Percentiles rank a stretch among this genome's conserved stretches.
Conservation (phyloP, 371 early-diverging fungal species). For the Syncephalastrum racemosum region DNA sequence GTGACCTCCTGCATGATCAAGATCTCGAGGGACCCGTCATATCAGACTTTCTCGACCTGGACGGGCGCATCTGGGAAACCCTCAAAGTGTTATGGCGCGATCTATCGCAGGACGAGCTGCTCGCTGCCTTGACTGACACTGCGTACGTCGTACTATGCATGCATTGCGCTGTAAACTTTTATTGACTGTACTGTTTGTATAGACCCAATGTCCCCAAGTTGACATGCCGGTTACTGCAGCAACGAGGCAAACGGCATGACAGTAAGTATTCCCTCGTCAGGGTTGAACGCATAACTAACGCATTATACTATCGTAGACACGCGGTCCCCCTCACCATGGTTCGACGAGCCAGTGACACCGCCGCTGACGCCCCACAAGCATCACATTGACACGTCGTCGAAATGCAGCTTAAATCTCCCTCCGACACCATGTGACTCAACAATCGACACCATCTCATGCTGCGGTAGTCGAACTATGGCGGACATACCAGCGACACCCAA, state of each 20-base stretch:
- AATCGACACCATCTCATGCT: slow-evolving; percentile 27
- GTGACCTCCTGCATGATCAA: slow-evolving; percentile 26
- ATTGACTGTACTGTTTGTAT: slow-evolving; percentile 6
- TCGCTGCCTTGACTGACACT: slow-evolving; percentile 15
- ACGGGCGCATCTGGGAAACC: slow-evolving; percentile 41
- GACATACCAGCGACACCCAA: slow-evolving; percentile 33
- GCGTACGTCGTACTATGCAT: slow-evolving; percentile 21
- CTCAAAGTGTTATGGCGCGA: slow-evolving; percentile 34
- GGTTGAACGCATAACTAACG: not conserved
- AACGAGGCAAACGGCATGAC: slow-evolving; percentile 25
- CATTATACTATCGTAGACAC: not conserved
- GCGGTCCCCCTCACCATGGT: too few species aligned
- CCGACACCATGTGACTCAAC: slow-evolving; percentile 36
- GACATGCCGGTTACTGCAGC: slow-evolving; percentile 40
- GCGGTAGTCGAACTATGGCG: slow-evolving; percentile 14
- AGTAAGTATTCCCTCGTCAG: slow-evolving; percentile 2
- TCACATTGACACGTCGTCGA: slow-evolving; percentile 14
- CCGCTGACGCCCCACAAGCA: slow-evolving; percentile 10
- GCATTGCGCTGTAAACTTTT: not conserved
- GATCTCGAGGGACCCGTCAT: slow-evolving; percentile 24
- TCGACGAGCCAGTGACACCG: slow-evolving; percentile 26
- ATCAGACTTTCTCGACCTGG: slow-evolving; percentile 23
- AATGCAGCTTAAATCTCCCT: slow-evolving; percentile 10
- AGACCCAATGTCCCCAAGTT: slow-evolving; percentile 42
- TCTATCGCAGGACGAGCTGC: slow-evolving; percentile 21